Conservation (phyloP, 495 filamentous ascomycete genomes). For the Penicillium dipodomyicola region DNA sequence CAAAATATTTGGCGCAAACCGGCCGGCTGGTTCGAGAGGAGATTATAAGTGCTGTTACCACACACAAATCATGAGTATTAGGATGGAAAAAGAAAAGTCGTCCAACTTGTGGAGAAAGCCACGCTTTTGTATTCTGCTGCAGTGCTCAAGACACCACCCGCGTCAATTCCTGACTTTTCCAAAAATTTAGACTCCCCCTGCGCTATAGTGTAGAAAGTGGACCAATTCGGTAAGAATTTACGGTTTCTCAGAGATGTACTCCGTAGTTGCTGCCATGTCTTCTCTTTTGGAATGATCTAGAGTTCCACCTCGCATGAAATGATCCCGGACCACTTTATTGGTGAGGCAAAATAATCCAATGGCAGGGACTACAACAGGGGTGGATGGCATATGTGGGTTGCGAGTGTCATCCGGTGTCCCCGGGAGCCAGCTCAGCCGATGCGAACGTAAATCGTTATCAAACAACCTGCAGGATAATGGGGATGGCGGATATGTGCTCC, state of each 20-base stretch:
- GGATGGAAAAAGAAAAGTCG: constrained; percentile 5
- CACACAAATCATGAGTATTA: not conserved
- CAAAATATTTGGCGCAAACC: constrained; percentile 23
- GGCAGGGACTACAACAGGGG: not conserved
- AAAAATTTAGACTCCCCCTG: not conserved
- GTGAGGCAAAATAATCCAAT: constrained; percentile 13
- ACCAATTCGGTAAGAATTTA: constrained; percentile 3
- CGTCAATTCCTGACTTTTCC: not conserved
- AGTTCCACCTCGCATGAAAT: constrained; percentile 15
- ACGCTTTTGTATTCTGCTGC: constrained; percentile 15
- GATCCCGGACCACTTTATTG: constrained; percentile 5
- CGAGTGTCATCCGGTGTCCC: constrained; percentile 8
- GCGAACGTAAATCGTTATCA: constrained; percentile 17
- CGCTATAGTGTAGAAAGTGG: not conserved
- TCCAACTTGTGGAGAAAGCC: not conserved
- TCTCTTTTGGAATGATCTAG: not conserved
- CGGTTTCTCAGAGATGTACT: not conserved
- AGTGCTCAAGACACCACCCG: not conserved
- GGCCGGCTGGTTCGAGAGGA: constrained; percentile 9
- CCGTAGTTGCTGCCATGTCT: not conserved
- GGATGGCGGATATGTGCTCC: constrained; percentile 1
- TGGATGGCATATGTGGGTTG: not conserved
- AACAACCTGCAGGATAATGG: constrained; percentile 16
- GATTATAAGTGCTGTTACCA: constrained; percentile 8
- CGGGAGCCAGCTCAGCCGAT: not conserved